Evolutionary conservation across 441 rosid genomes (phyloP).

Genomic region (Omphalea diandra): DNA sequence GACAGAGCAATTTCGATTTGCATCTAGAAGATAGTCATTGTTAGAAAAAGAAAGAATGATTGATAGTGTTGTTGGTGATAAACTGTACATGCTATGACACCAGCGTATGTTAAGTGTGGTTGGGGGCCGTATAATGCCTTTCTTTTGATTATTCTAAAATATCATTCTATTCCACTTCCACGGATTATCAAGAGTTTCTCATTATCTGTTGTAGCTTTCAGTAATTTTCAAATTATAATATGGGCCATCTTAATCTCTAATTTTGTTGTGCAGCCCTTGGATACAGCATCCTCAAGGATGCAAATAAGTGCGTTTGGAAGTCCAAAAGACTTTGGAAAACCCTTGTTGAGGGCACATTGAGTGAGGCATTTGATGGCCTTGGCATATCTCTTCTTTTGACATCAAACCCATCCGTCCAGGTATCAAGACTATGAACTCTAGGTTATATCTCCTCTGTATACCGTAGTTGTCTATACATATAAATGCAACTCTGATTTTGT

Average conservation of each 20-base stretch:
- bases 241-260: background rate
- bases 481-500: background rate
- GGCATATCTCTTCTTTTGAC: slow-evolving; percentile 86
- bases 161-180: background rate
- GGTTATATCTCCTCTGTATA: background rate
- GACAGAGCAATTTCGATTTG: background rate
- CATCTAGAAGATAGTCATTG: background rate
- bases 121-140: background rate
- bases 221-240: background rate
- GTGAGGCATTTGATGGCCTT: slow-evolving; percentile 78
- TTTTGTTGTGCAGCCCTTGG: slow-evolving; percentile 65
- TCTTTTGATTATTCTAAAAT: background rate
- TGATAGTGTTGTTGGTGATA: background rate
- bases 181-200: background rate
- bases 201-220: background rate
- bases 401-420: slow-evolving; percentile 88
- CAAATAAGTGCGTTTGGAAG: slow-evolving; percentile 83
- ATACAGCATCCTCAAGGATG: slow-evolving; percentile 89
- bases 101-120: no score
- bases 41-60: no score
- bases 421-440: slow-evolving; percentile 19
- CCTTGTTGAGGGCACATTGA: slow-evolving; percentile 62
- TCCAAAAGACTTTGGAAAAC: slow-evolving; percentile 81
- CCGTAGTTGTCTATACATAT: background rate
- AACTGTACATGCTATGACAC: background rate